Percentiles rank a stretch among this genome's conserved stretches.
Evolutionary conservation across 192 early-diverging fungal species (phyloP).

Genomic region (Backusella sp.): DNA sequence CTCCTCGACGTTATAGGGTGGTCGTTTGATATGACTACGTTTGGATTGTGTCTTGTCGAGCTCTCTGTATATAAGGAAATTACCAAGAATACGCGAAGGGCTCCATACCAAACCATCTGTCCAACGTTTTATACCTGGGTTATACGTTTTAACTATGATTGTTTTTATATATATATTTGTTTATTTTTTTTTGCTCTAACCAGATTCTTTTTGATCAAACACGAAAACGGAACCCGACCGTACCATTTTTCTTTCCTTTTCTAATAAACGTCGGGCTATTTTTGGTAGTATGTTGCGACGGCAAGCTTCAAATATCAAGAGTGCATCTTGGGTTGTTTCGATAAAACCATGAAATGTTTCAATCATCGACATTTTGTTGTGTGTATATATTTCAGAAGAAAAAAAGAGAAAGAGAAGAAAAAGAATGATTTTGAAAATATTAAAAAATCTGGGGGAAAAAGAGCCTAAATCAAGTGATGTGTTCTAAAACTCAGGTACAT

Average conservation of each 20-base stretch:
- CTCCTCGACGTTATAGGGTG: background rate
- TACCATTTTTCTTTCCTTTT: background rate
- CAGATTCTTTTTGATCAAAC: background rate
- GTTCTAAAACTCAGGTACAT: conserved; percentile 1
- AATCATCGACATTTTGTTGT: background rate
- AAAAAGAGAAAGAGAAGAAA: background rate
- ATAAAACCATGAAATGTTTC: background rate
- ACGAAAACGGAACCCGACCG: conserved; percentile 1
- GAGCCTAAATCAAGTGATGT: conserved; percentile 1
- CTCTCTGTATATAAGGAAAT: conserved; percentile 81
- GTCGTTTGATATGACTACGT: background rate
- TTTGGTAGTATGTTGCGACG: background rate
- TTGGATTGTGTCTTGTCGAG: conserved; percentile 36
- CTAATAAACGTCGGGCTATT: background rate
- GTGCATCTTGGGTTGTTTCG: conserved; percentile 2
- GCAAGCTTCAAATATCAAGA: conserved; percentile 1
- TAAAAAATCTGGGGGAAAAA: background rate
- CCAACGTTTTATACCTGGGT: conserved; percentile 74
- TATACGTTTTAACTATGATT: background rate
- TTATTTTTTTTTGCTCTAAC: background rate
- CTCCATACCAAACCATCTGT: conserved; percentile 83
- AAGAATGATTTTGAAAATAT: background rate
- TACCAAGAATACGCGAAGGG: conserved; percentile 78
- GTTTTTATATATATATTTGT: background rate
- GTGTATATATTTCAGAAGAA: background rate